These are phyloP conservation scores for Lactarius quietus DNA, from an alignment of 768 basidiomycete genomes.

Conservation along the genomic window DNA sequence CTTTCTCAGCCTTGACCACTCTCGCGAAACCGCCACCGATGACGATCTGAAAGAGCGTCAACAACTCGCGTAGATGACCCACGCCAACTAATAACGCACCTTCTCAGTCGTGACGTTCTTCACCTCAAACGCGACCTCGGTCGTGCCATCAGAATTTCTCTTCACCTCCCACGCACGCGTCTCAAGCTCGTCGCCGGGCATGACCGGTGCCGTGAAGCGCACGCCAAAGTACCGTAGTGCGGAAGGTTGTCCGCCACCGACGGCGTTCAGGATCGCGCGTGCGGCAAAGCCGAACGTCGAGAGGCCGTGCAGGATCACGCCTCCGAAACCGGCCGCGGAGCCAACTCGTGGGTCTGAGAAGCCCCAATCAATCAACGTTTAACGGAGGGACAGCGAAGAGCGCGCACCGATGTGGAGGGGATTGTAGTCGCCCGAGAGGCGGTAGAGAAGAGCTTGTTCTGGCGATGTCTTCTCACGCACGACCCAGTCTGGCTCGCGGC, in stretches of 20 bases:
- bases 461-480: constrained; percentile 39
- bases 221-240: constrained; percentile 66
- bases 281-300: constrained; percentile 81
- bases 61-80: neutral
- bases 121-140: constrained; percentile 39
- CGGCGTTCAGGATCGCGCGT: constrained; percentile 62
- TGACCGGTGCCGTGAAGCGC: constrained; percentile 80
- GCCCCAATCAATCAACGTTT: neutral
- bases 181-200: constrained; percentile 78
- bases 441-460: constrained; percentile 45
- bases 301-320: constrained; percentile 81
- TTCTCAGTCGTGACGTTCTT: constrained; percentile 40
- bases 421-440: constrained; percentile 52
- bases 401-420: constrained; percentile 45
- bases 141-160: constrained; percentile 35
- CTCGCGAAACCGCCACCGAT: constrained; percentile 19
- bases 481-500: constrained; percentile 40
- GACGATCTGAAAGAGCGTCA: constrained; percentile 6
- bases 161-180: constrained; percentile 78
- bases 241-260: constrained; percentile 57
- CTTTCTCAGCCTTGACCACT: constrained; percentile 6
- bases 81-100: constrained; percentile 29
- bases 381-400: neutral
- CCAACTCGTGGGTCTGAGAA: constrained; percentile 67
- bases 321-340: constrained; percentile 72